Percentiles rank a stretch among this genome's conserved stretches.
phyloP scores from a whole-genome alignment of 495 filamentous ascomycete species.

The Cairneyella variabilis region DNA sequence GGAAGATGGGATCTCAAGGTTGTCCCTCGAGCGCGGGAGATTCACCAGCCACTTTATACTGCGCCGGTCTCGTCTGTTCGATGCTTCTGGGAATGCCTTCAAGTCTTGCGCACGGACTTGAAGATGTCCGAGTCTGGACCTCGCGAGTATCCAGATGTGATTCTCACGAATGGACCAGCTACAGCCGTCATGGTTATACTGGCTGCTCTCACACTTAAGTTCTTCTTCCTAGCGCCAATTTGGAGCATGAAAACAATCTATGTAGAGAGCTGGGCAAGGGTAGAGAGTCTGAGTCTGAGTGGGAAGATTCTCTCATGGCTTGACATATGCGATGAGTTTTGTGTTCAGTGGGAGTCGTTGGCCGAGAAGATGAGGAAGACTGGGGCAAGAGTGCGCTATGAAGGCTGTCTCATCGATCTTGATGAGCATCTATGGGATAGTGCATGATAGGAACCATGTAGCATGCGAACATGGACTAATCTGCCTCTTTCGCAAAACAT shows the following conservation, averaged over 20 bases:
- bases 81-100: constrained; percentile 49
- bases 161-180: constrained; percentile 86
- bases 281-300: constrained; percentile 73
- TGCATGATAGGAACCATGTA: too few relatives aligned
- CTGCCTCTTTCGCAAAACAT: too few relatives aligned
- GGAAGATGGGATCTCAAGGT: constrained; percentile 38
- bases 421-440: too few relatives aligned
- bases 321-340: constrained; percentile 59
- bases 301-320: constrained; percentile 62
- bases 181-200: constrained; percentile 77
- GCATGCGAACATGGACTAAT: too few relatives aligned
- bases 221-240: constrained; percentile 35
- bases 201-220: constrained; percentile 63
- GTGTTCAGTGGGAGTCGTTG: constrained; percentile 68
- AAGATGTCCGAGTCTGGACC: constrained; percentile 1
- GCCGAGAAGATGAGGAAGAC: constrained; percentile 43
- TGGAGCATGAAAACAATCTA: constrained; percentile 68
- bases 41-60: constrained; percentile 73
- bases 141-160: constrained; percentile 54
- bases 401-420: too few relatives aligned
- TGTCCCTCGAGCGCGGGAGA: constrained; percentile 66
- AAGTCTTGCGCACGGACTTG: constrained; percentile 21
- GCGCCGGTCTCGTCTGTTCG: constrained; percentile 56
- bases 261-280: constrained; percentile 88
- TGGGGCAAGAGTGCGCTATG: constrained; percentile 41